phyloP scores from a whole-genome alignment of 768 basidiomycete species.

The Nidularia pulvinata region DNA sequence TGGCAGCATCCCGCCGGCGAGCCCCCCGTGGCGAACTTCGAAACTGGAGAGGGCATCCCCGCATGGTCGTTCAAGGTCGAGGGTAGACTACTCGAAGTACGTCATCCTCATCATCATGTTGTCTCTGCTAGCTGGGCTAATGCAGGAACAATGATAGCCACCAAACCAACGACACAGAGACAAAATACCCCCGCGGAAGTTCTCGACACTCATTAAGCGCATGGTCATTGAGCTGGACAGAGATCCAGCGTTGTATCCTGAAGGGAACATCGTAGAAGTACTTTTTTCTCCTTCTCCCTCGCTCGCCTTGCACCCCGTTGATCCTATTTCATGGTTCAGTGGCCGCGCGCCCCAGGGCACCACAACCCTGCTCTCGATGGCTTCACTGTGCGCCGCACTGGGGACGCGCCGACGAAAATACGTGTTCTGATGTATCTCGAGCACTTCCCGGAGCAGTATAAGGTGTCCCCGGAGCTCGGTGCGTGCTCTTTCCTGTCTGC shows the following conservation, averaged over 20 bases:
- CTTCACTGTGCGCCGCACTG: constrained; percentile 81
- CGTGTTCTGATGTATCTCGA: constrained; percentile 87
- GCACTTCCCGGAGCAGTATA: constrained; percentile 87
- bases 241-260: constrained; percentile 77
- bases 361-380: constrained; percentile 76
- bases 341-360: constrained; percentile 56
- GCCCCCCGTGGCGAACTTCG: constrained; percentile 50
- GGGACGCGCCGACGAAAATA: constrained; percentile 75
- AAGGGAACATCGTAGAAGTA: constrained; percentile 91
- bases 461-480: constrained; percentile 78
- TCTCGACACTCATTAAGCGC: constrained; percentile 82
- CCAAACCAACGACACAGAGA: constrained; percentile 66
- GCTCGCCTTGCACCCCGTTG: too few species aligned
- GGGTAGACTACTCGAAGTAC: constrained; percentile 80
- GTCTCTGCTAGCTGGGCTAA: too few species aligned
- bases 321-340: too few species aligned
- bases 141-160: constrained; percentile 31
- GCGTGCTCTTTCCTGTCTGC: constrained; percentile 8
- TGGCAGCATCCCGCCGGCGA: constrained; percentile 79
- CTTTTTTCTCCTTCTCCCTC: constrained; percentile 14
- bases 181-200: constrained; percentile 66
- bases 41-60: constrained; percentile 88
- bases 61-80: constrained; percentile 90
- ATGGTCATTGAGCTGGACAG: constrained; percentile 89
- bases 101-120: too few species aligned